These are phyloP conservation scores for Fusarium sp. DNA, from an alignment of 2,329 filamentous ascomycete genomes.

Conservation along the genomic window DNA sequence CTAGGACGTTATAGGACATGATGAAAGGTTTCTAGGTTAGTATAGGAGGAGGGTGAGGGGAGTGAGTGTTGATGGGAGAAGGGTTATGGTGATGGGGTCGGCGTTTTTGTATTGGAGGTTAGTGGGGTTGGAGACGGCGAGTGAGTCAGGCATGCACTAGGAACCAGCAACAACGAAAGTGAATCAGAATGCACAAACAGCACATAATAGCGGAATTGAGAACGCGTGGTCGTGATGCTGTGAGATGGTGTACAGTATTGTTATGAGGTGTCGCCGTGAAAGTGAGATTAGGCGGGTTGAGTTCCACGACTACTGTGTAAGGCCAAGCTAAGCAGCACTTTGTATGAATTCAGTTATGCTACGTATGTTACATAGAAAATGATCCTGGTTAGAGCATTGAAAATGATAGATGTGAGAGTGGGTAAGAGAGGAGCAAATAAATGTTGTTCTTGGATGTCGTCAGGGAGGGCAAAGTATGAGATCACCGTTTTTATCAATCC, in stretches of 20 bases:
- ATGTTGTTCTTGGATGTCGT: background rate
- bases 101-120: conserved; percentile 30
- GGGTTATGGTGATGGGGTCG: background rate
- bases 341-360: no score
- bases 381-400: rapidly evolving
- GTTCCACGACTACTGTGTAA: conserved; percentile 6
- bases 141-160: conserved; percentile 36
- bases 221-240: conserved; percentile 8
- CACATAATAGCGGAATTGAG: background rate
- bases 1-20: conserved; percentile 53
- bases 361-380: rapidly evolving
- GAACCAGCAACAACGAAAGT: background rate
- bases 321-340: background rate
- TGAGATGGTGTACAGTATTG: conserved; percentile 17
- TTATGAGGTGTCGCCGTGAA: conserved; percentile 6
- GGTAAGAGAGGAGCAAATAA: background rate
- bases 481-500: background rate
- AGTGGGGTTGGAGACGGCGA: conserved; percentile 28
- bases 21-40: background rate
- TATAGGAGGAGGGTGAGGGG: background rate
- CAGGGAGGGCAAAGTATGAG: background rate
- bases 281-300: conserved; percentile 25
- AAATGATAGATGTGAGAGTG: rapidly evolving
- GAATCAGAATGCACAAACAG: background rate
- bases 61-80: background rate